Percentiles rank a stretch among this genome's conserved stretches.
These are phyloP conservation scores for Wickerhamiella spandovensis DNA, from an alignment of 805 yeast genomes.

Conservation along the genomic window DNA sequence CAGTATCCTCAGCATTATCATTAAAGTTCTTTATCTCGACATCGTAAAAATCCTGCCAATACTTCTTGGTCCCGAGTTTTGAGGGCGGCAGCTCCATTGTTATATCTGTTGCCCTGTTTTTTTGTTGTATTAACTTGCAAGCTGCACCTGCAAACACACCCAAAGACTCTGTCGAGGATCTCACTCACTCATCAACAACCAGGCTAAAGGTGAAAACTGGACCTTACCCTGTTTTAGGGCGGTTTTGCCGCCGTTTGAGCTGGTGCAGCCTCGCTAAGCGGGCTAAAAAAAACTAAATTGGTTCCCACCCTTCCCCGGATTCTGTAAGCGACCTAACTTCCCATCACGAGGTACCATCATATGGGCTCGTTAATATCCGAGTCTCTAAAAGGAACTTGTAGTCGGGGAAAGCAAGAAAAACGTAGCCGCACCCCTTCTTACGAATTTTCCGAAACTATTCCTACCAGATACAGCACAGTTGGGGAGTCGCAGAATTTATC, in stretches of 20 bases:
- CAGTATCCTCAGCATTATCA: conserved; percentile 70
- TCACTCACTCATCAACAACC: no score
- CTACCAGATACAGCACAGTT: background rate
- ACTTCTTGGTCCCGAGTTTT: conserved; percentile 72
- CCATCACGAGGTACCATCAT: background rate
- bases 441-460: background rate
- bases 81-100: conserved; percentile 43
- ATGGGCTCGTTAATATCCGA: background rate
- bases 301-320: background rate
- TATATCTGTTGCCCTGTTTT: no score
- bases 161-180: no score
- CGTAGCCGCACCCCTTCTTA: background rate
- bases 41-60: conserved; percentile 84
- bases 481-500: background rate
- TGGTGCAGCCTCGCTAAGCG: background rate
- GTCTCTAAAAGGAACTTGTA: background rate
- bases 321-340: background rate
- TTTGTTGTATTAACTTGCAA: no score
- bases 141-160: no score
- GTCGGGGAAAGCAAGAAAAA: background rate
- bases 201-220: background rate
- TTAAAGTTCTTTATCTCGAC: conserved; percentile 59
- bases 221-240: background rate
- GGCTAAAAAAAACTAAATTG: background rate
- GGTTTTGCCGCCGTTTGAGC: background rate